A percentile compares a stretch with the other conserved stretches of the same genome.
phyloP scores from a whole-genome alignment of 2,329 filamentous ascomycete genomes.

The Drechmeria coniospora region DNA sequence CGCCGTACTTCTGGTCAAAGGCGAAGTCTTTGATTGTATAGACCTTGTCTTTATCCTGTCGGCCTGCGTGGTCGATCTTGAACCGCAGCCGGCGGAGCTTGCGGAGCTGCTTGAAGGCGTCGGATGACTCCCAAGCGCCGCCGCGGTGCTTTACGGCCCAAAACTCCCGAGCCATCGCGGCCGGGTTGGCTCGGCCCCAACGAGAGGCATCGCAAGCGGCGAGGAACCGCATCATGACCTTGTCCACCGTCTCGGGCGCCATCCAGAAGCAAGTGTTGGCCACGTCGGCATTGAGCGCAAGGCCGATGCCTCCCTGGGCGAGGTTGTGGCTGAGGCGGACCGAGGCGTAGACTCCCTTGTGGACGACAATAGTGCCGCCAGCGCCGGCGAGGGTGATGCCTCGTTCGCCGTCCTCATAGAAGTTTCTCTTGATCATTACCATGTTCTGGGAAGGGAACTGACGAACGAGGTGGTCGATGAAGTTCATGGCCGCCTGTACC shows the following conservation, averaged over 20 bases:
- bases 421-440: conserved; percentile 63
- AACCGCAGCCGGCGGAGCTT: conserved; percentile 42
- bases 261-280: conserved; percentile 84
- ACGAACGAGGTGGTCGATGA: conserved; percentile 78
- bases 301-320: conserved; percentile 35
- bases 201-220: conserved; percentile 13
- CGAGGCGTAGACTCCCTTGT: conserved; percentile 81
- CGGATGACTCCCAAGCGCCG: conserved; percentile 22
- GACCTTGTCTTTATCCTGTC: conserved; percentile 26
- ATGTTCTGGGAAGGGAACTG: conserved; percentile 57
- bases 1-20: conserved; percentile 27
- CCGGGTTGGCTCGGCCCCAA: conserved; percentile 11
- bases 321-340: conserved; percentile 53
- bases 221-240: conserved; percentile 20
- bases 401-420: conserved; percentile 47
- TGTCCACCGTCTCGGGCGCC: conserved; percentile 20
- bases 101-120: conserved; percentile 38
- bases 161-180: conserved; percentile 15
- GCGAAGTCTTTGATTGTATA: conserved; percentile 38
- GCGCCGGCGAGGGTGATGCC: conserved; percentile 37
- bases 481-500: conserved; percentile 71
- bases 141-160: conserved; percentile 16
- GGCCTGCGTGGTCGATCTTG: conserved; percentile 33
- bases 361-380: conserved; percentile 48
- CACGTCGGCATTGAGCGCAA: conserved; percentile 80